Percentiles rank a stretch among this genome's conserved stretches.
These are phyloP conservation scores for Diutina siamensis DNA, from an alignment of 1,139 yeast species.

Conservation along the genomic window DNA sequence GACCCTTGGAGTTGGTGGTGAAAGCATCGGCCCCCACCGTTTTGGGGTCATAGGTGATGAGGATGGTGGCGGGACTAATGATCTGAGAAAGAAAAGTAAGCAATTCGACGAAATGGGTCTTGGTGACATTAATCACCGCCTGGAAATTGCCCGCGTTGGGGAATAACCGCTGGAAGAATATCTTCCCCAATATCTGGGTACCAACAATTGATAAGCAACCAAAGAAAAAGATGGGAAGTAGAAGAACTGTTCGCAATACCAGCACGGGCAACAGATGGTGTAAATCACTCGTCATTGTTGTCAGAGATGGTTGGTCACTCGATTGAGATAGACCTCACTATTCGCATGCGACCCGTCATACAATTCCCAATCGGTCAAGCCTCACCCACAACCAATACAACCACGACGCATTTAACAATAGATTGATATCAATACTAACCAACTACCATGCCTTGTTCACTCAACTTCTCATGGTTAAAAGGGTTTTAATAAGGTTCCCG, in stretches of 20 bases:
- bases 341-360: neutral
- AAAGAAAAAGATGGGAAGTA: slow-evolving; percentile 24
- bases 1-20: slow-evolving; percentile 14
- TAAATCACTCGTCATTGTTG: neutral
- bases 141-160: slow-evolving; percentile 19
- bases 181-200: slow-evolving; percentile 28
- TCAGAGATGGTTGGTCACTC: neutral
- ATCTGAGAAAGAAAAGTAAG: slow-evolving; percentile 32
- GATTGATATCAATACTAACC: no score
- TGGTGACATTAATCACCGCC: slow-evolving; percentile 34
- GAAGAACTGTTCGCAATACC: slow-evolving; percentile 19
- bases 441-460: no score
- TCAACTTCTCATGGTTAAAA: no score
- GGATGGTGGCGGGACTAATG: slow-evolving; percentile 29
- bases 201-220: slow-evolving; percentile 35
- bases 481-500: no score
- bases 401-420: no score
- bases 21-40: slow-evolving; percentile 13
- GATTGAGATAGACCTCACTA: neutral
- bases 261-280: slow-evolving; percentile 11
- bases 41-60: slow-evolving; percentile 29
- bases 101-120: slow-evolving; percentile 37
- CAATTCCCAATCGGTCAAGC: no score
- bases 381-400: no score
- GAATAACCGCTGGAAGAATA: slow-evolving; percentile 13